A percentile compares a stretch with the other conserved stretches of the same genome.
These are phyloP conservation scores for Epithele typhae DNA, from an alignment of 768 basidiomycete genomes.

Conservation along the genomic window DNA sequence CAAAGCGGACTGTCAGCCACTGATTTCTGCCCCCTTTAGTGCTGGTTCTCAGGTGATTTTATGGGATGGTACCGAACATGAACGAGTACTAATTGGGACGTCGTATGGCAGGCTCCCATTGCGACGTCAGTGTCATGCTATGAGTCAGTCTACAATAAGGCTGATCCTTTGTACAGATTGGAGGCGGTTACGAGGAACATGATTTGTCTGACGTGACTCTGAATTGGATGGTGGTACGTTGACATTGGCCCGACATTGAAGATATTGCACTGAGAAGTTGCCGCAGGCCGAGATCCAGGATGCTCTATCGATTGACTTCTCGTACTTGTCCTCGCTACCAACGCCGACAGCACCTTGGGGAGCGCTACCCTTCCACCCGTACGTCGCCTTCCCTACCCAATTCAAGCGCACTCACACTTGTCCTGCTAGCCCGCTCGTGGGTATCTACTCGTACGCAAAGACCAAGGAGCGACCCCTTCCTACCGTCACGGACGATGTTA, in stretches of 20 bases:
- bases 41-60: no score
- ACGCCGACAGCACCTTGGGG: constrained; percentile 60
- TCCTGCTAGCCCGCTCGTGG: constrained; percentile 32
- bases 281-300: constrained; percentile 51
- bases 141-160: neutral
- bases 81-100: neutral
- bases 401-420: neutral
- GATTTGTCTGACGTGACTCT: constrained; percentile 65
- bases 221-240: constrained; percentile 58
- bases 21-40: no score
- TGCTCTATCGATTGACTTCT: constrained; percentile 51
- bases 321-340: constrained; percentile 46
- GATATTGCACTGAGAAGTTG: neutral
- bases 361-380: constrained; percentile 59
- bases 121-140: constrained; percentile 22
- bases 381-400: constrained; percentile 21
- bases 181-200: constrained; percentile 65
- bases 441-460: constrained; percentile 48
- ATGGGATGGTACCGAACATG: no score
- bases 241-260: neutral
- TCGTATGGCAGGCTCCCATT: constrained; percentile 28
- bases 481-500: constrained; percentile 36
- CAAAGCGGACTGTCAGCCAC: no score
- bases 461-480: constrained; percentile 47
- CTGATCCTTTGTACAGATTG: constrained; percentile 41